Conservation (phyloP, 139 green algal genomes). For the Volvox africanus region DNA sequence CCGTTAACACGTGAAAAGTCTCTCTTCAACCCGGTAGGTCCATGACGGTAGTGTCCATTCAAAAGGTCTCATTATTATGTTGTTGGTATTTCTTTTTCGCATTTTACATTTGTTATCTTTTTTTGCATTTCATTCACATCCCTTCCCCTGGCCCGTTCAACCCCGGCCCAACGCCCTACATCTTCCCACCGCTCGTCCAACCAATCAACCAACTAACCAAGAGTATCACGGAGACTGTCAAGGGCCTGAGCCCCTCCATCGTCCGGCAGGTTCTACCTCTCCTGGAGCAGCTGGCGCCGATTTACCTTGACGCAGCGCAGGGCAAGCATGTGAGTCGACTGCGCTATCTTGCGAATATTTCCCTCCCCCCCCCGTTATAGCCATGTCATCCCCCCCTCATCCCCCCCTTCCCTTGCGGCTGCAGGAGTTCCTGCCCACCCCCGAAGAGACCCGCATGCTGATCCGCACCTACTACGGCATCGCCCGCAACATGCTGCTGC, state of each 20-base stretch:
- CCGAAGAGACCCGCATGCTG: constrained; percentile 79
- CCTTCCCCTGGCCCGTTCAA: not conserved
- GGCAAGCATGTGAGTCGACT: constrained; percentile 5
- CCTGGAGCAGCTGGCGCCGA: constrained; percentile 90
- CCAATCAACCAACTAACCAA: constrained; percentile 29
- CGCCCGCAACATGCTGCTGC: constrained; percentile 88
- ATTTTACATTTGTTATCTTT: too few relatives aligned
- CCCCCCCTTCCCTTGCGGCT: not conserved
- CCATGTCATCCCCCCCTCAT: not conserved
- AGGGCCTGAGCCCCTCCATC: constrained; percentile 70
- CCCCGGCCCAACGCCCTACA: not conserved
- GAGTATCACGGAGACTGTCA: constrained; percentile 59
- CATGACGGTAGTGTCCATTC: too few relatives aligned
- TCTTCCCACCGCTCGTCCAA: constrained; percentile 30
- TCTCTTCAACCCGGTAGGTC: too few relatives aligned
- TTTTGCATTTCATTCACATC: too few relatives aligned
- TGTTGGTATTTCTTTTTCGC: too few relatives aligned
- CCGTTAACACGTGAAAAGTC: too few relatives aligned
- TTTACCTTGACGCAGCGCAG: constrained; percentile 86
- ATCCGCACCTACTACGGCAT: constrained; percentile 83
- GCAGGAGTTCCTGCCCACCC: constrained; percentile 87
- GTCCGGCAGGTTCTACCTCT: constrained; percentile 86
- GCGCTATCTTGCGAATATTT: not conserved
- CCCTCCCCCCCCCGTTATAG: not conserved
- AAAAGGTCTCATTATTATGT: too few relatives aligned